Evolutionary conservation across 768 basidiomycete species (phyloP), one percentile per base, ranked within the genome.

Genomic region (Mycena latifolia): DNA sequence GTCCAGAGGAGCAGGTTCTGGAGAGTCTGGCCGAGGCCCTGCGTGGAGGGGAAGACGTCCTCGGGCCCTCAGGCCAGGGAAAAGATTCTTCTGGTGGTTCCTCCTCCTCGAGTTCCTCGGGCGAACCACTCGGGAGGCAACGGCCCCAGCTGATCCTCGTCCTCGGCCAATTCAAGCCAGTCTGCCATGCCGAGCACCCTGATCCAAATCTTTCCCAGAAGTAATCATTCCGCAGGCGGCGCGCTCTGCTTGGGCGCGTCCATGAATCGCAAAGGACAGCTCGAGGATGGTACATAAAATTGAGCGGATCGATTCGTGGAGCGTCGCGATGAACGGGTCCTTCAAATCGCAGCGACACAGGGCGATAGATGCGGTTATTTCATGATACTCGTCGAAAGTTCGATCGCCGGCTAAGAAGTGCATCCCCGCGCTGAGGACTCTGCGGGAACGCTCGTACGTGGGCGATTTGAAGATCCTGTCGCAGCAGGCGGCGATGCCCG

Each of bases 1-100:
- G 54, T 63, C 61, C 54, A 63, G 15, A 35, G n/a, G 22, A 55
- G 54, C 18, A 63, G 61, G 33, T 55, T 63, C 22, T 63, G 46
- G 33, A 63, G 22, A 1, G 47, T 55, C 25, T 56, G 35, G 3
- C 14, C 54, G 25, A 48, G 9, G n/a, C 45, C 35, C 27, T 28
- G 22, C 11, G 46, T 11, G 8, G 61, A 55, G n/a, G 61, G 54
- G 10, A 56, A 55, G 12, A 63, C 47, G 20, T 63, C 61, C 4
- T 25, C 45, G 27, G 47, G 54, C 10, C n/a, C 33, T 33, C 50
- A 3, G 54, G 61, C 61, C 61, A 63, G 33, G 52, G 54, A 18
- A 41, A 5, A 5, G 11, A 33, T 6, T 33, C 35, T 12, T 63
- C 61, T 14, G 20, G 25, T 24, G 41, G 41, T 14, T 46, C 43